These are phyloP conservation scores for Russula foetens DNA, from an alignment of 768 basidiomycete genomes.

Conservation along the genomic window DNA sequence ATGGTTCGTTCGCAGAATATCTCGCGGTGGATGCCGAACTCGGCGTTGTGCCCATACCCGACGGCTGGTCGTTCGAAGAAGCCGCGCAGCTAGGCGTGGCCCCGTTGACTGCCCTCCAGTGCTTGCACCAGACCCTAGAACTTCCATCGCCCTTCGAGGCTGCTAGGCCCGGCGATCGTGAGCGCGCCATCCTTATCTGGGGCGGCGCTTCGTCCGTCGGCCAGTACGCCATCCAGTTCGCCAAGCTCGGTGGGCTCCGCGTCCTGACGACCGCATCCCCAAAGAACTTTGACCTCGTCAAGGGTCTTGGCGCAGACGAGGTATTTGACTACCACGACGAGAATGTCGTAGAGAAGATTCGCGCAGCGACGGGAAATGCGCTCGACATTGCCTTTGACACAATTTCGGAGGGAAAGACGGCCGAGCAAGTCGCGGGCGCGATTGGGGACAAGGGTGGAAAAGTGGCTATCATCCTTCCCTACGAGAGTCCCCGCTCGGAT, in stretches of 20 bases:
- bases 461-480: slow-evolving; percentile 8
- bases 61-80: slow-evolving; percentile 15
- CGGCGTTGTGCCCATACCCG: slow-evolving; percentile 8
- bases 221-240: slow-evolving; percentile 28
- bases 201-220: slow-evolving; percentile 29
- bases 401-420: slow-evolving; percentile 9
- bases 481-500: background rate
- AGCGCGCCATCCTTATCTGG: slow-evolving; percentile 9
- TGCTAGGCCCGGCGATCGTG: background rate
- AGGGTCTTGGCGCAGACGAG: slow-evolving; percentile 30
- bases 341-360: slow-evolving; percentile 23
- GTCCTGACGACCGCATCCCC: slow-evolving; percentile 33
- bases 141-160: slow-evolving; percentile 11
- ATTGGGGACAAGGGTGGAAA: slow-evolving; percentile 16
- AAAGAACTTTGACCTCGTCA: slow-evolving; percentile 29
- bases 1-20: slow-evolving; percentile 13
- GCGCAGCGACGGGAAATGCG: slow-evolving; percentile 17
- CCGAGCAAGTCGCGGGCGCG: slow-evolving; percentile 7
- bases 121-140: slow-evolving; percentile 10
- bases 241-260: slow-evolving; percentile 26
- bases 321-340: slow-evolving; percentile 28
- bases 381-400: slow-evolving; percentile 21
- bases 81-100: slow-evolving; percentile 17
- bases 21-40: slow-evolving; percentile 5
- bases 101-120: slow-evolving; percentile 14